These are phyloP conservation scores for Daedalea quercina DNA, from an alignment of 768 basidiomycete genomes.

Conservation along the genomic window DNA sequence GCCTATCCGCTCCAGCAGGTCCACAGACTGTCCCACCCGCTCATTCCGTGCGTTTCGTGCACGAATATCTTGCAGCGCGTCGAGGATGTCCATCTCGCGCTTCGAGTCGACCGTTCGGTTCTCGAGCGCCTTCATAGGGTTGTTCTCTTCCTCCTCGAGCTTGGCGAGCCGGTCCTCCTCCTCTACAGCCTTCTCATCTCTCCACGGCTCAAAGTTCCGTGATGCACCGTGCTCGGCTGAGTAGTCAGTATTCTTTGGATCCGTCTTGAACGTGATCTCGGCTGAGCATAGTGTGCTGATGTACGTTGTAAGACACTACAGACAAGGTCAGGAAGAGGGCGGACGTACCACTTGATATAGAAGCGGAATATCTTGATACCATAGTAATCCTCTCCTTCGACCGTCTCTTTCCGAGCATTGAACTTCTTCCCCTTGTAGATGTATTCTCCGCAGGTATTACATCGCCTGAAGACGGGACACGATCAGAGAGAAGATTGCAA, in stretches of 20 bases:
- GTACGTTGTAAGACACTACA: conserved; percentile 12
- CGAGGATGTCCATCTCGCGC: conserved; percentile 97
- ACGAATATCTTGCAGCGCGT: conserved; percentile 89
- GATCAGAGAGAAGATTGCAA: conserved; percentile 3
- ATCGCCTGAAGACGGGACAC: conserved; percentile 49
- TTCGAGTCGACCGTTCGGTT: conserved; percentile 89
- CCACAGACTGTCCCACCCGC: conserved; percentile 68
- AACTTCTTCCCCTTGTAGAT: conserved; percentile 99
- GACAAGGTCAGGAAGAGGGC: conserved; percentile 17
- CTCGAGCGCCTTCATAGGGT: conserved; percentile 96
- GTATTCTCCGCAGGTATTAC: conserved; percentile 96
- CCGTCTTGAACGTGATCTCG: conserved; percentile 99
- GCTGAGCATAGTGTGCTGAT: conserved; percentile 88
- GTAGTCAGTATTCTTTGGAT: conserved; percentile 97
- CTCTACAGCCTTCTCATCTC: conserved; percentile 71
- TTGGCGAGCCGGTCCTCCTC: conserved; percentile 82
- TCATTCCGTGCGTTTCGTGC: conserved; percentile 87
- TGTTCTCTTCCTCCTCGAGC: conserved; percentile 88
- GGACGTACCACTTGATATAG: conserved; percentile 81
- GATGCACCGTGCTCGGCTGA: conserved; percentile 93
- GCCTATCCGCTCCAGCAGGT: conserved; percentile 56
- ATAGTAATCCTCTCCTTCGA: conserved; percentile 94
- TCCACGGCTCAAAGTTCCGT: conserved; percentile 97
- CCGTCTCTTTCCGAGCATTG: conserved; percentile 98
- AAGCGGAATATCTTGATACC: conserved; percentile 96